Evolutionary conservation across 352 stramenopile species (phyloP), one percentile per base, ranked within the genome.

Genomic region (Phytophthora europaea): DNA sequence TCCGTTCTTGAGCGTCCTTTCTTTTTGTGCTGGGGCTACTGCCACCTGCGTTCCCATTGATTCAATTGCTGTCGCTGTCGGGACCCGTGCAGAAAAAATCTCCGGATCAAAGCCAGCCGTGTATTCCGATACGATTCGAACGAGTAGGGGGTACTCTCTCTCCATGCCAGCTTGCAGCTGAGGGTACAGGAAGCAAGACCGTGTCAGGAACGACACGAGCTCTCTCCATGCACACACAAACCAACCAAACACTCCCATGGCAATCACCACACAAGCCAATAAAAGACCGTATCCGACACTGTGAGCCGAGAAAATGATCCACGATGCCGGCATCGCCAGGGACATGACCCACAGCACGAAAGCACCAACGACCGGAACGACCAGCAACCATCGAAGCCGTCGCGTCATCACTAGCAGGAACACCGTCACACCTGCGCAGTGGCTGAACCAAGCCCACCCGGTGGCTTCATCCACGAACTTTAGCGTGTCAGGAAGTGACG

Each of bases 401-500:
- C 87, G 79, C 7, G 89, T 95, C 78, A 90, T 90, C 6, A 94
- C 77, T 13, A 95, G 60, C 47, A 95, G 66, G 66, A 95, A 95
- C 20, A 94, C 82, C 1, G 89, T 93, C 48, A 94, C 75, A 31
- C 89, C 89, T 2, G 89, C 89, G 58, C 84, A 93, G 53, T 95
- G 89, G 52, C 89, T 95, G 66, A 95, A 95, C 89, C 89, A 95
- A 18, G 87, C 89, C 89, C 89, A 95, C 16, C 89, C 89, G 9
- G 89, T 95, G 18, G 88, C 85, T 78, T 94, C 81, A 61, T 95
- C 89, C 18, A 95, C 89, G 69, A 95, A 94, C 57, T 95, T 95
- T 55, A 95, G 69, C 59, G 77, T 82, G 5, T 94, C 85, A 9
- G 89, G 89, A 28, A 95, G 76, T n/a, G 89, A 95, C 6, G 86